These are phyloP conservation scores for Murraya paniculata DNA, from an alignment of 345 rosid genomes.

Conservation along the genomic window DNA sequence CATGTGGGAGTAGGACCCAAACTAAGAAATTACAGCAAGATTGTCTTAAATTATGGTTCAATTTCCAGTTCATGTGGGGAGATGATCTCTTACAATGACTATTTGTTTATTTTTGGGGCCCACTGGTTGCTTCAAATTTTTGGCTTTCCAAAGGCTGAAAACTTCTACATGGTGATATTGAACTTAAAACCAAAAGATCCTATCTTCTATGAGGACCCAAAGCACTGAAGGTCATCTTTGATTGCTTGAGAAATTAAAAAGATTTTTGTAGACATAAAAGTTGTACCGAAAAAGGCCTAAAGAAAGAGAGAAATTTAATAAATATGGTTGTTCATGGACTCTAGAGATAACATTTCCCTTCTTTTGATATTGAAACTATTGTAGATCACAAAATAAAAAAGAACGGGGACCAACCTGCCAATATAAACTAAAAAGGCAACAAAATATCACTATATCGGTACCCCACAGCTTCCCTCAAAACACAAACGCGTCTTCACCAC, in stretches of 20 bases:
- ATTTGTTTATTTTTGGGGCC: background rate
- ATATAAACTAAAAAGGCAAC: background rate
- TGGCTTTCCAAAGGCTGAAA: conserved; percentile 7
- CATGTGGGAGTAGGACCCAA: conserved; percentile 14
- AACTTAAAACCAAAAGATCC: background rate
- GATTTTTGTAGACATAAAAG: conserved; percentile 8
- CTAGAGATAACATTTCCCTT: background rate
- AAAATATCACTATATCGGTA: background rate
- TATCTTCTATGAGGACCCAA: conserved; percentile 19
- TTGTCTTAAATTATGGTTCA: background rate
- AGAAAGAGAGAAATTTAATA: background rate
- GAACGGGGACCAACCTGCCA: conserved; percentile 19
- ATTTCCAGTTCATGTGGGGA: conserved; percentile 22
- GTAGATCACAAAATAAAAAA: background rate
- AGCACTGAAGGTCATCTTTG: background rate
- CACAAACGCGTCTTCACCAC: background rate
- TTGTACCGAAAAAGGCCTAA: background rate
- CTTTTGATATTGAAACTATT: background rate
- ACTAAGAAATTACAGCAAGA: background rate
- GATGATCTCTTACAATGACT: conserved; percentile 3
- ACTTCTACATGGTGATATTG: background rate
- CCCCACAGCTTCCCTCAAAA: background rate
- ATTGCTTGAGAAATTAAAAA: background rate
- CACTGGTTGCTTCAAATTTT: conserved; percentile 3
- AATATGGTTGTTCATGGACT: background rate